Conservation (phyloP, 805 yeast genomes). For the Wickerhamiella cacticola region DNA sequence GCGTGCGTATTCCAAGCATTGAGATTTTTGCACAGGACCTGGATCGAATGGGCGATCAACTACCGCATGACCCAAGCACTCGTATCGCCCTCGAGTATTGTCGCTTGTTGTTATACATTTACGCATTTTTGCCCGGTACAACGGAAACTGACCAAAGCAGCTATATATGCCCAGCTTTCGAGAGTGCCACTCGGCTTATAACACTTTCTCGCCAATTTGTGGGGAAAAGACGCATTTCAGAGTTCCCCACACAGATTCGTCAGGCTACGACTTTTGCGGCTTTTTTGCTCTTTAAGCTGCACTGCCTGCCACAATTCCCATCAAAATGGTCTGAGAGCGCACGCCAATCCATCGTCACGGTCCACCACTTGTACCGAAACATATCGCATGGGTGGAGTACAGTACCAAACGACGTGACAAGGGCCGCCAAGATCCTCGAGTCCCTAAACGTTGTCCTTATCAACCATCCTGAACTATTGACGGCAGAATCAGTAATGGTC, state of each 20-base stretch:
- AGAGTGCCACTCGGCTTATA: constrained; percentile 67
- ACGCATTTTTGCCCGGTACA: constrained; percentile 69
- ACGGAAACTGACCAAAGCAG: constrained; percentile 77
- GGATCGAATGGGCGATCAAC: constrained; percentile 52
- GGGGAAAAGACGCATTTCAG: constrained; percentile 58
- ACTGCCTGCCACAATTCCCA: constrained; percentile 62
- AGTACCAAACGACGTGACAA: constrained; percentile 76
- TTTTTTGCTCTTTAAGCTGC: constrained; percentile 64
- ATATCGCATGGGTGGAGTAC: constrained; percentile 86
- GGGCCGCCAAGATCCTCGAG: constrained; percentile 85
- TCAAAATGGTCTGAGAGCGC: constrained; percentile 69
- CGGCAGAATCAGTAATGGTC: constrained; percentile 61
- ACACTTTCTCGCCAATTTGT: constrained; percentile 64
- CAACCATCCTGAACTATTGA: constrained; percentile 74
- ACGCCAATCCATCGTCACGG: constrained; percentile 85
- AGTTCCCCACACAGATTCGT: constrained; percentile 74
- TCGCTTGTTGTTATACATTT: constrained; percentile 69
- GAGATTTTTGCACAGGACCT: constrained; percentile 69
- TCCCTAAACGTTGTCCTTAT: constrained; percentile 76
- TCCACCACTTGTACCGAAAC: constrained; percentile 75
- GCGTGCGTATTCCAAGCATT: constrained; percentile 67
- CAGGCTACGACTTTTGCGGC: constrained; percentile 75
- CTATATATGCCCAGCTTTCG: constrained; percentile 69
- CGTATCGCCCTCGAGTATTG: constrained; percentile 72
- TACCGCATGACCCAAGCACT: constrained; percentile 49